Evolutionary conservation across 2,329 filamentous ascomycete genomes (phyloP).

Genomic region (Biscogniauxia mediterranea): DNA sequence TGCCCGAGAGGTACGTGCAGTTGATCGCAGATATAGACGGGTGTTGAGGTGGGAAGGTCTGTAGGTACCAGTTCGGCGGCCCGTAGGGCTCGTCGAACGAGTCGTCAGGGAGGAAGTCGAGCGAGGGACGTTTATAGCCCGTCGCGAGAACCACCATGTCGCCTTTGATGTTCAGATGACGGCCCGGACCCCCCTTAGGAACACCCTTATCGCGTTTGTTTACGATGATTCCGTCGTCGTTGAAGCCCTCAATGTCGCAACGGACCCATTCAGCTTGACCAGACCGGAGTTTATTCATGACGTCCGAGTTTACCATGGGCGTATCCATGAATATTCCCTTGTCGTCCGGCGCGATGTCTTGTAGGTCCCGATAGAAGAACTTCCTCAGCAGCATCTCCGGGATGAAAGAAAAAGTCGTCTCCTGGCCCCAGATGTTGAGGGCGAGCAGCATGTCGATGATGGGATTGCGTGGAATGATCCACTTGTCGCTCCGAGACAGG

Average conservation of each 20-base stretch:
- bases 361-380: conserved; percentile 80
- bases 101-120: conserved; percentile 71
- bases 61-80: conserved; percentile 85
- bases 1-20: conserved; percentile 74
- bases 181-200: conserved; percentile 71
- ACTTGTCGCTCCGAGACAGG: conserved; percentile 76
- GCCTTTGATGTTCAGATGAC: conserved; percentile 62
- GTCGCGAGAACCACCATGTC: conserved; percentile 84
- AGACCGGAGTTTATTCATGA: conserved; percentile 71
- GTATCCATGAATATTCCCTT: conserved; percentile 81
- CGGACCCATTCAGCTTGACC: conserved; percentile 77
- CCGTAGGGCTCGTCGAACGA: conserved; percentile 71
- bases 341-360: conserved; percentile 66
- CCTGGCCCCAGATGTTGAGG: conserved; percentile 75
- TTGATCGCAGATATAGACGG: conserved; percentile 78
- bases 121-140: conserved; percentile 71
- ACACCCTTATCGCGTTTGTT: conserved; percentile 71
- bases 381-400: conserved; percentile 72
- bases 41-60: conserved; percentile 76
- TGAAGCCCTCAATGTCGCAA: conserved; percentile 71
- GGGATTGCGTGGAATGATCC: conserved; percentile 81
- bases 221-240: conserved; percentile 63
- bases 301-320: conserved; percentile 82
- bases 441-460: conserved; percentile 71
- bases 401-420: conserved; percentile 73